Percentiles rank a stretch among this genome's conserved stretches.
These are phyloP conservation scores for Aspergillus nidulans DNA, from an alignment of 495 filamentous ascomycete genomes.

Conservation along the genomic window DNA sequence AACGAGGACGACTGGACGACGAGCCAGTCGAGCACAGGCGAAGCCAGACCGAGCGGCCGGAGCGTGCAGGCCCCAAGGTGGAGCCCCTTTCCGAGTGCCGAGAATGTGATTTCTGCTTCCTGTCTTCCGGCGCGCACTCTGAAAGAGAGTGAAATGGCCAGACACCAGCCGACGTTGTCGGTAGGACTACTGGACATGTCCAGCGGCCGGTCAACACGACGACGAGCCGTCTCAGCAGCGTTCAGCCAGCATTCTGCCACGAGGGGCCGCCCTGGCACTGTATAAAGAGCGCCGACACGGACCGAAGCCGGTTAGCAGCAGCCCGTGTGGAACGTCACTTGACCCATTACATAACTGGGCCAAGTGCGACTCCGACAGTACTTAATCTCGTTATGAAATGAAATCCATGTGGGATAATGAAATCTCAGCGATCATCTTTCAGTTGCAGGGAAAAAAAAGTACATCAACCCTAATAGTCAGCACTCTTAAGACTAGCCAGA, in stretches of 20 bases:
- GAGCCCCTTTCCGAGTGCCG: slow-evolving; percentile 25
- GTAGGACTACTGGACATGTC: neutral
- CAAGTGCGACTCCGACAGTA: neutral
- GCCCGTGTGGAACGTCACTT: slow-evolving; percentile 23
- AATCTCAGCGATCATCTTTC: no score
- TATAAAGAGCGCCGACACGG: slow-evolving; percentile 9
- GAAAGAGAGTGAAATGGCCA: neutral
- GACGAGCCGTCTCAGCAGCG: neutral
- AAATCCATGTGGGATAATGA: neutral
- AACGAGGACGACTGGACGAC: neutral
- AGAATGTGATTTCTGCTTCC: slow-evolving; percentile 17
- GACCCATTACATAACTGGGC: slow-evolving; percentile 21
- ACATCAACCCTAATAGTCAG: neutral
- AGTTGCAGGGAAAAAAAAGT: no score
- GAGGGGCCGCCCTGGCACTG: neutral
- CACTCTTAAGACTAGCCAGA: neutral
- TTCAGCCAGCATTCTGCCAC: neutral
- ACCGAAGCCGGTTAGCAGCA: slow-evolving; percentile 27
- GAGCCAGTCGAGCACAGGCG: neutral
- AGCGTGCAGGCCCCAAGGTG: slow-evolving; percentile 16
- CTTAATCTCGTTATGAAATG: neutral
- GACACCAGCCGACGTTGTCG: neutral
- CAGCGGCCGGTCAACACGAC: neutral
- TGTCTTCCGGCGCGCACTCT: neutral
- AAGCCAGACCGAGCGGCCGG: slow-evolving; percentile 18